Conservation (phyloP, 2,329 filamentous ascomycete genomes). For the Fusarium sp. region DNA sequence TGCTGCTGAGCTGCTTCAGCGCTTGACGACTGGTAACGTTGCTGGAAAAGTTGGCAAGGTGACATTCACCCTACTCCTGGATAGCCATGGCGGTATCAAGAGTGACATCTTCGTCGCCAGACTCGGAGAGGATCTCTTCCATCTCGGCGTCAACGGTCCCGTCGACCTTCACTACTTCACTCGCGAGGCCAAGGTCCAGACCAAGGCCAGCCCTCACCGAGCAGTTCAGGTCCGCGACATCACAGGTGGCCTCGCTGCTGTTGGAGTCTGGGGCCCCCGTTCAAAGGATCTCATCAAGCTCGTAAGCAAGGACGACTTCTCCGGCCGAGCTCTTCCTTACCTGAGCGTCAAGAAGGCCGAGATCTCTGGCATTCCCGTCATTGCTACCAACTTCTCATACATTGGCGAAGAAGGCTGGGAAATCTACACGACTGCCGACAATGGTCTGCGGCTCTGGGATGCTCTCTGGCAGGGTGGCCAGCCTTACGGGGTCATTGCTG, state of each 20-base stretch:
- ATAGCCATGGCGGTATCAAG: constrained; percentile 60
- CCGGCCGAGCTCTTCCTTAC: constrained; percentile 56
- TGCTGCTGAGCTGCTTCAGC: constrained; percentile 61
- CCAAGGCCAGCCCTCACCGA: constrained; percentile 47
- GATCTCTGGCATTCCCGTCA: constrained; percentile 65
- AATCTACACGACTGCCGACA: constrained; percentile 66
- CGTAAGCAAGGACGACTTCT: constrained; percentile 56
- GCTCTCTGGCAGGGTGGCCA: constrained; percentile 62
- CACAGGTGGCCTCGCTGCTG: constrained; percentile 66
- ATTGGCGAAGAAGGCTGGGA: constrained; percentile 71
- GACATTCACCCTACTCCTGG: constrained; percentile 65
- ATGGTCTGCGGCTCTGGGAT: constrained; percentile 67
- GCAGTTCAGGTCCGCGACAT: constrained; percentile 65
- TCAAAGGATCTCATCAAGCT: constrained; percentile 59
- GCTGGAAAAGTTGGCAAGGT: constrained; percentile 57
- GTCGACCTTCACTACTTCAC: constrained; percentile 63
- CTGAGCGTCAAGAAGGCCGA: constrained; percentile 57
- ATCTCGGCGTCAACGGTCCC: constrained; percentile 64
- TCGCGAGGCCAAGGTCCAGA: constrained; percentile 60
- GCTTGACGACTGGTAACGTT: constrained; percentile 60
- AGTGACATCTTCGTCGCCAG: constrained; percentile 66
- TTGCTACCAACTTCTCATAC: constrained; percentile 63
- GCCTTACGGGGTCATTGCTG: constrained; percentile 63
- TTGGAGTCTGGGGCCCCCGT: constrained; percentile 69
- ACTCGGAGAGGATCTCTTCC: constrained; percentile 58